These are phyloP conservation scores for Chlorophyllum brunneum DNA, from an alignment of 768 basidiomycete genomes.

Conservation along the genomic window DNA sequence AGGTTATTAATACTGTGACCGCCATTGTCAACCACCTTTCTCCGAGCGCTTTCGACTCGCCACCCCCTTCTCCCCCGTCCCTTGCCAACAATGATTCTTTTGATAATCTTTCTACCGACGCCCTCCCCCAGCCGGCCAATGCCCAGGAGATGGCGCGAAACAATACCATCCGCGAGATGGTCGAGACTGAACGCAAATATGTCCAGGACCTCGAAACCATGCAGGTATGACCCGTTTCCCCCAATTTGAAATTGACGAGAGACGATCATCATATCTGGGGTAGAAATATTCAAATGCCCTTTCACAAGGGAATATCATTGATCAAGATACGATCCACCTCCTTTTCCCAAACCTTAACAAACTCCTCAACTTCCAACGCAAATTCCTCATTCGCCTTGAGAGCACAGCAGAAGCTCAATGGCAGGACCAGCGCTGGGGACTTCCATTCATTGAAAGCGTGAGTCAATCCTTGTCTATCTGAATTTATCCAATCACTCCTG, in stretches of 20 bases:
- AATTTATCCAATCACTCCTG: slow-evolving; percentile 32
- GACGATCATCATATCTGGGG: slow-evolving; percentile 16
- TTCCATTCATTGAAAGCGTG: slow-evolving; percentile 79
- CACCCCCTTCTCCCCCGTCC: slow-evolving; percentile 54
- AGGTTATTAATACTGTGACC: slow-evolving; percentile 91
- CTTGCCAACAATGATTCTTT: slow-evolving; percentile 54
- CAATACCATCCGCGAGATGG: slow-evolving; percentile 82
- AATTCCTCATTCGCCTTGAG: slow-evolving; percentile 88
- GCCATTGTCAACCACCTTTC: slow-evolving; percentile 79
- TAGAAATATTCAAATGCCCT: slow-evolving; percentile 89
- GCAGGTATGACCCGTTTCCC: slow-evolving; percentile 58
- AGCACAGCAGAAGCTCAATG: slow-evolving; percentile 79
- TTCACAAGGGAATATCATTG: slow-evolving; percentile 77
- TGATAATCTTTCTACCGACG: slow-evolving; percentile 51
- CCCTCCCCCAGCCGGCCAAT: slow-evolving; percentile 40
- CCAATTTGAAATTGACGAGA: slow-evolving; percentile 4
- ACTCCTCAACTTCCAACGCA: slow-evolving; percentile 93
- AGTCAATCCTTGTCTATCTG: slow-evolving; percentile 39
- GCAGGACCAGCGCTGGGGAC: slow-evolving; percentile 86
- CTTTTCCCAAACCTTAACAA: slow-evolving; percentile 95
- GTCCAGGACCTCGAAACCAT: slow-evolving; percentile 96
- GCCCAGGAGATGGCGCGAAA: slow-evolving; percentile 66
- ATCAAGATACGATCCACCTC: slow-evolving; percentile 92
- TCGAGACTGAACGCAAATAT: slow-evolving; percentile 94
- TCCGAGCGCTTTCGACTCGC: slow-evolving; percentile 59